Evolutionary conservation across 805 yeast species (phyloP).

Genomic region (Sugiyamaella smithiae): DNA sequence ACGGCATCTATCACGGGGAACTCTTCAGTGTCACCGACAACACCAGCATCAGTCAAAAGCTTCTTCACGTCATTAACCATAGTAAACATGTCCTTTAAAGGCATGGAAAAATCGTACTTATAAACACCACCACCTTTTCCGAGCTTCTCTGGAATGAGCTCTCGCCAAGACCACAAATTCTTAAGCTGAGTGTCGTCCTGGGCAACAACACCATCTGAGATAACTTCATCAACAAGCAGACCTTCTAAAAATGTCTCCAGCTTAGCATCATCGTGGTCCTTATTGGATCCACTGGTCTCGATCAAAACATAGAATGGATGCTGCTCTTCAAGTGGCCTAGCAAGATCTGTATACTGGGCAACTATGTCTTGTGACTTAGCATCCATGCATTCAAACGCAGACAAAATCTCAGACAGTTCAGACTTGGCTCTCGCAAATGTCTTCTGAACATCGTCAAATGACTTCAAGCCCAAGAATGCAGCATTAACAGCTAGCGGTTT

Average conservation of each 20-base stretch:
- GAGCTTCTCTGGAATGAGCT: slow-evolving; percentile 85
- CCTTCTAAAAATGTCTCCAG: slow-evolving; percentile 78
- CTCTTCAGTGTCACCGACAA: slow-evolving; percentile 58
- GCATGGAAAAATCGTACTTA: slow-evolving; percentile 94
- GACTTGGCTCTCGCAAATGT: slow-evolving; percentile 74
- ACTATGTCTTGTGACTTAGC: slow-evolving; percentile 49
- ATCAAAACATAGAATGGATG: slow-evolving; percentile 88
- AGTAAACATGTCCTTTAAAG: slow-evolving; percentile 74
- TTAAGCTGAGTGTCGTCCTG: slow-evolving; percentile 87
- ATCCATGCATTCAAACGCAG: slow-evolving; percentile 96
- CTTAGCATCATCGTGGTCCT: slow-evolving; percentile 90
- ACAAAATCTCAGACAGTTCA: slow-evolving; percentile 79
- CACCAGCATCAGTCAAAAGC: slow-evolving; percentile 52
- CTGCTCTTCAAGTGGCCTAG: slow-evolving; percentile 77
- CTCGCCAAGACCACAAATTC: slow-evolving; percentile 94
- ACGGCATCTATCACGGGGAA: slow-evolving; percentile 84
- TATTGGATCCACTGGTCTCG: slow-evolving; percentile 94
- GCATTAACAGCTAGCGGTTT: slow-evolving; percentile 84
- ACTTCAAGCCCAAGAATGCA: slow-evolving; percentile 78
- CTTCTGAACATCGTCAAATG: slow-evolving; percentile 79
- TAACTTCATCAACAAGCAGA: slow-evolving; percentile 79
- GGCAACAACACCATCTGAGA: slow-evolving; percentile 93
- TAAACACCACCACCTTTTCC: slow-evolving; percentile 89
- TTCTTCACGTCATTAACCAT: slow-evolving; percentile 75
- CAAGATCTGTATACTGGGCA: slow-evolving; percentile 47